These are phyloP conservation scores for Pythium grandisporangium DNA, from an alignment of 352 stramenopile species.

Conservation along the genomic window DNA sequence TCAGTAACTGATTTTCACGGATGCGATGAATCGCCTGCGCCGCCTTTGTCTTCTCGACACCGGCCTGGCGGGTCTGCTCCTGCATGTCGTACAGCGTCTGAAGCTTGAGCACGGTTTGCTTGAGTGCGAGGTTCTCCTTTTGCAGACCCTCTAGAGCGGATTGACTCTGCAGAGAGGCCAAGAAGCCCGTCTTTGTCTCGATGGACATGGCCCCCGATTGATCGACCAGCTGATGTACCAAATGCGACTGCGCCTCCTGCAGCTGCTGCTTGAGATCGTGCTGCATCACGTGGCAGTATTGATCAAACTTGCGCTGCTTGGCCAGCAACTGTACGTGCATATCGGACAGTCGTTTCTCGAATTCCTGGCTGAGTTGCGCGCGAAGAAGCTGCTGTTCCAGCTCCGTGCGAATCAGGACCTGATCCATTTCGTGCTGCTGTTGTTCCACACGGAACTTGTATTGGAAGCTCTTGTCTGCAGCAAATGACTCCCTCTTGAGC, in stretches of 20 bases:
- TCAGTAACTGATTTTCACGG: conserved; percentile 19
- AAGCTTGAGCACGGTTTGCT: conserved; percentile 58
- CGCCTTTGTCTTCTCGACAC: conserved; percentile 28
- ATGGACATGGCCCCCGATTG: conserved; percentile 38
- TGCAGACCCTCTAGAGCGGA: conserved; percentile 27
- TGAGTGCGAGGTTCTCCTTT: conserved; percentile 57
- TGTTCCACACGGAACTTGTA: conserved; percentile 31
- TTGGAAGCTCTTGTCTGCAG: conserved; percentile 27
- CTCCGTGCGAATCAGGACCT: conserved; percentile 16
- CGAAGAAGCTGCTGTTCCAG: conserved; percentile 31
- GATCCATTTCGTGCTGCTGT: conserved; percentile 17
- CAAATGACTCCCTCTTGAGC: conserved; percentile 30
- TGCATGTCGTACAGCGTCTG: conserved; percentile 59
- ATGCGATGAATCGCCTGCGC: conserved; percentile 25
- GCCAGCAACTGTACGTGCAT: conserved; percentile 41
- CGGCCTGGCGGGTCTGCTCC: conserved; percentile 26
- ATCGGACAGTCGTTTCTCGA: conserved; percentile 40
- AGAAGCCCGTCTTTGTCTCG: conserved; percentile 37
- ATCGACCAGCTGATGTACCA: conserved; percentile 52
- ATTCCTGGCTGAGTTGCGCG: conserved; percentile 35
- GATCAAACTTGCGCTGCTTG: conserved; percentile 57
- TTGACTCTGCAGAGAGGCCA: conserved; percentile 34
- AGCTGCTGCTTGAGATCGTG: conserved; percentile 50
- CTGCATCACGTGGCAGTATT: conserved; percentile 48
- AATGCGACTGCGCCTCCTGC: conserved; percentile 34